Conservation (phyloP, 2,329 filamentous ascomycete genomes). For the Penicillium sp. region DNA sequence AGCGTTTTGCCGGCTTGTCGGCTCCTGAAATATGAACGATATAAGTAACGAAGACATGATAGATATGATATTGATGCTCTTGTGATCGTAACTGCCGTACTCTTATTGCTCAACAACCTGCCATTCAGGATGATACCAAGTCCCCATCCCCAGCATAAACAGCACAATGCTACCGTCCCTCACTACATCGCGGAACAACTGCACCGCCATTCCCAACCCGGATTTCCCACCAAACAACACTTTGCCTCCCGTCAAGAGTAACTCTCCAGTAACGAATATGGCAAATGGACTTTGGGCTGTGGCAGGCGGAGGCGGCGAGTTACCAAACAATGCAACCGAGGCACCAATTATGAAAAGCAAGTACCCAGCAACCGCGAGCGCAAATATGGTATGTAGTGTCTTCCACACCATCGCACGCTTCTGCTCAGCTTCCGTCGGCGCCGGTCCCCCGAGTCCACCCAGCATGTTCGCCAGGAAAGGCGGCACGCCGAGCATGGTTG, state of each 20-base stretch:
- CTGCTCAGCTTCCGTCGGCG: slow-evolving; percentile 40
- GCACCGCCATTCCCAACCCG: slow-evolving; percentile 36
- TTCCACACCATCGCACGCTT: slow-evolving; percentile 53
- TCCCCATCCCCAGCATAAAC: slow-evolving; percentile 47
- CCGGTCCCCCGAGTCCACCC: slow-evolving; percentile 39
- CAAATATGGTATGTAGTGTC: slow-evolving; percentile 60
- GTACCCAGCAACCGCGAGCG: slow-evolving; percentile 59
- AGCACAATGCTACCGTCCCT: slow-evolving; percentile 49
- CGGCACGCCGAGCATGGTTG: slow-evolving; percentile 47
- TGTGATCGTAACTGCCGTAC: slow-evolving; percentile 9
- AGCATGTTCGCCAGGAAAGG: slow-evolving; percentile 43
- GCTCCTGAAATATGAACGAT: background rate
- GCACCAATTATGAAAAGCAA: slow-evolving; percentile 41
- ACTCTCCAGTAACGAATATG: slow-evolving; percentile 50
- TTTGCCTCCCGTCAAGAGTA: slow-evolving; percentile 43
- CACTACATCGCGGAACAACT: slow-evolving; percentile 42
- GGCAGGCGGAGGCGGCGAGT: slow-evolving; percentile 45
- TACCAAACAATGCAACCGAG: slow-evolving; percentile 42
- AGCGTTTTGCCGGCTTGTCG: slow-evolving; percentile 9
- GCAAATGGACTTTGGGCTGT: slow-evolving; percentile 48
- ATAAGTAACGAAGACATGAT: slow-evolving; percentile 5
- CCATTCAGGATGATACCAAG: slow-evolving; percentile 43
- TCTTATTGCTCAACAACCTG: slow-evolving; percentile 12
- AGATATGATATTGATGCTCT: slow-evolving; percentile 1
- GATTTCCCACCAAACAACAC: slow-evolving; percentile 32